Base-by-base conservation (phyloP, 768 basidiomycete genomes). In the Mycena galopus region DNA sequence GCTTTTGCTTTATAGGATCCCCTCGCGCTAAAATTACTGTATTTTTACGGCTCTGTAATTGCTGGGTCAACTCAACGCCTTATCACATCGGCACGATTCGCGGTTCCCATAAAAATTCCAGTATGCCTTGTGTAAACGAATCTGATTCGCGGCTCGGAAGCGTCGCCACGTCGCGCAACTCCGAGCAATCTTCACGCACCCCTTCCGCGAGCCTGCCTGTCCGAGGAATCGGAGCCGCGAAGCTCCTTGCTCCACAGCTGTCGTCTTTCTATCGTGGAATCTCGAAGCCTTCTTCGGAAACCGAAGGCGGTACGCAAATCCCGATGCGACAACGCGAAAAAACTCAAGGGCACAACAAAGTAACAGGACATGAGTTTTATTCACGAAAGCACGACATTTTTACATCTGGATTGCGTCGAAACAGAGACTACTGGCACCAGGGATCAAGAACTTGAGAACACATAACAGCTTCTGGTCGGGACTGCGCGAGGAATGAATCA, bases 391-490 rank as follows among this genome's bases (percentile, higher is more conserved):
- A 51, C n/a, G 33, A 53, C 33, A 30, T 17, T 35, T 9, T 16
- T 62, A 62, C 61, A 69, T 56, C 61, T 69, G 68, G 39, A 62
- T 62, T 62, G 50, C 39, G 50, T 63, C 53, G 60, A 63, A 35
- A 32, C 35, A 39, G 27, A 23, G 67, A 60, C 25, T 39, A 29
- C 3, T n/a, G 44, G 53, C 32, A 61, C 21, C 37, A 56, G 47
- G 50, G 61, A 51, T 42, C 71, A 72, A 67, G 71, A 72, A 71
- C 59, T 62, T 53, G 37, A 44, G 33, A 35, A 71, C 21, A 29
- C 47, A 16, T 60, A 30, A 47, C 39, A 21, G 16, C 3, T 47
- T 21, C 17, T 21, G 6, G 16, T 56, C 30, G 32, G 14, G 35
- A 59, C 57, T 23, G n/a, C 57, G 23, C 57, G 35, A 16, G n/a